Percentiles rank a stretch among this genome's conserved stretches.
phyloP scores from a whole-genome alignment of 2,329 filamentous ascomycete genomes.

The Neoascochyta sp. region DNA sequence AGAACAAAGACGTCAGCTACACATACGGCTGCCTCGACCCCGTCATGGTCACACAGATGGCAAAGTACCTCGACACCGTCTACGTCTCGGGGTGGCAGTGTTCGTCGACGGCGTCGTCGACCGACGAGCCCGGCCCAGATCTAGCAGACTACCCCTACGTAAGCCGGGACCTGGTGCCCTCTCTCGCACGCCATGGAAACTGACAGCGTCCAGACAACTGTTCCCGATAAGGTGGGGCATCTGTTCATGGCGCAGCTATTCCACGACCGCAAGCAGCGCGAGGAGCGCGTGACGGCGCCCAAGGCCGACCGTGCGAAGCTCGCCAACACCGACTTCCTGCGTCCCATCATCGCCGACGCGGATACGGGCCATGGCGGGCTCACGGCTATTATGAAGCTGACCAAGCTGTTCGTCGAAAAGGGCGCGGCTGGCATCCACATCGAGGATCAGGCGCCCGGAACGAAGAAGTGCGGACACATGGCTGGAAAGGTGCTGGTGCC shows the following conservation, averaged over 20 bases:
- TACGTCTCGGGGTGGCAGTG: constrained; percentile 99
- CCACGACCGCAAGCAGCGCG: constrained; percentile 98
- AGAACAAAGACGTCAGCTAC: constrained; percentile 83
- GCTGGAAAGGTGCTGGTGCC: constrained; percentile 96
- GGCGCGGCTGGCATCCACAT: constrained; percentile 98
- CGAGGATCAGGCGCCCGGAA: constrained; percentile 95
- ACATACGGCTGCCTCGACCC: constrained; percentile 97
- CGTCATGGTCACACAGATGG: constrained; percentile 99
- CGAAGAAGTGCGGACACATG: constrained; percentile 99
- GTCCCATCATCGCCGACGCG: constrained; percentile 93
- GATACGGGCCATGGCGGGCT: constrained; percentile 96
- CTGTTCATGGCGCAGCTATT: constrained; percentile 98
- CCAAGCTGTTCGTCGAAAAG: constrained; percentile 94
- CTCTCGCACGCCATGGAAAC: neutral
- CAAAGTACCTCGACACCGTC: constrained; percentile 95
- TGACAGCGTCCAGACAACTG: constrained; percentile 69
- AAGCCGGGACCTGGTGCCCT: too few species aligned
- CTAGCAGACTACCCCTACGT: constrained; percentile 85
- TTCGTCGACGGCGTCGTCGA: constrained; percentile 89
- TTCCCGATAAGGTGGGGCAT: constrained; percentile 96
- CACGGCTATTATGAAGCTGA: constrained; percentile 99
- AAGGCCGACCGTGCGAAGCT: constrained; percentile 68
- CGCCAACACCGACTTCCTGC: constrained; percentile 85
- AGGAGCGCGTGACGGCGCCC: constrained; percentile 79
- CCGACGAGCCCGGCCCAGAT: constrained; percentile 95